Percentiles rank a stretch among this genome's conserved stretches.
These are phyloP conservation scores for Graphilbum sp. DNA, from an alignment of 2,329 filamentous ascomycete genomes.

Conservation along the genomic window DNA sequence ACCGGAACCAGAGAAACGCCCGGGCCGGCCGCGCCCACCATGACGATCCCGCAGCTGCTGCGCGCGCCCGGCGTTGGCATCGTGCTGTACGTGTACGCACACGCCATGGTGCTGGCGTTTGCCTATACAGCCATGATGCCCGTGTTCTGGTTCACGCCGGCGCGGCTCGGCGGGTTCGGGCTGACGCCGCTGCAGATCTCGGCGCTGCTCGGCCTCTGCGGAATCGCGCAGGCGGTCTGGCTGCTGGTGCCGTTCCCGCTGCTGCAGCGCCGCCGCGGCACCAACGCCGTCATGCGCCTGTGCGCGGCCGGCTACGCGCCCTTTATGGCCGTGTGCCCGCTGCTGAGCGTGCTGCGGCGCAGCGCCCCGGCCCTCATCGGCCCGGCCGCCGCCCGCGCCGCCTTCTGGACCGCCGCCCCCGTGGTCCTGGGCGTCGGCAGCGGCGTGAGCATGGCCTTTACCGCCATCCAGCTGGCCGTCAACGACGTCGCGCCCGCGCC, in stretches of 20 bases:
- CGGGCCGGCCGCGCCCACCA: slow-evolving; percentile 1
- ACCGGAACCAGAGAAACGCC: too few species aligned
- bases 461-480: slow-evolving; percentile 52
- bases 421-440: slow-evolving; percentile 34
- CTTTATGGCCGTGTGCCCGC: slow-evolving; percentile 39
- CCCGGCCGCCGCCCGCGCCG: slow-evolving; percentile 15
- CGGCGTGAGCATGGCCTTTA: slow-evolving; percentile 54
- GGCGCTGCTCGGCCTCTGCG: slow-evolving; percentile 45
- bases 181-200: slow-evolving; percentile 50
- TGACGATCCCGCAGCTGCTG: slow-evolving; percentile 29
- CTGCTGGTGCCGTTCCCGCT: slow-evolving; percentile 53
- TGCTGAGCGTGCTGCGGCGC: slow-evolving; percentile 40
- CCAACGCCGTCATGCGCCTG: slow-evolving; percentile 42
- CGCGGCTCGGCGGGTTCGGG: slow-evolving; percentile 46
- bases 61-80: slow-evolving; percentile 45
- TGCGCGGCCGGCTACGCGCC: slow-evolving; percentile 46
- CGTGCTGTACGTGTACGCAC: slow-evolving; percentile 48
- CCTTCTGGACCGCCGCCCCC: slow-evolving; percentile 41
- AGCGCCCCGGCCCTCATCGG: slow-evolving; percentile 22
- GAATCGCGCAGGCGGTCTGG: slow-evolving; percentile 54
- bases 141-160: slow-evolving; percentile 49
- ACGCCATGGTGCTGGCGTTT: slow-evolving; percentile 53
- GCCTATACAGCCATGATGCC: slow-evolving; percentile 56
- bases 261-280: slow-evolving; percentile 49
- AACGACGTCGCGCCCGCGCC: slow-evolving; percentile 58